A percentile compares a stretch with the other conserved stretches of the same genome.
Conservation (phyloP, 805 yeast genomes). For the Zygosaccharomyces bailii region DNA sequence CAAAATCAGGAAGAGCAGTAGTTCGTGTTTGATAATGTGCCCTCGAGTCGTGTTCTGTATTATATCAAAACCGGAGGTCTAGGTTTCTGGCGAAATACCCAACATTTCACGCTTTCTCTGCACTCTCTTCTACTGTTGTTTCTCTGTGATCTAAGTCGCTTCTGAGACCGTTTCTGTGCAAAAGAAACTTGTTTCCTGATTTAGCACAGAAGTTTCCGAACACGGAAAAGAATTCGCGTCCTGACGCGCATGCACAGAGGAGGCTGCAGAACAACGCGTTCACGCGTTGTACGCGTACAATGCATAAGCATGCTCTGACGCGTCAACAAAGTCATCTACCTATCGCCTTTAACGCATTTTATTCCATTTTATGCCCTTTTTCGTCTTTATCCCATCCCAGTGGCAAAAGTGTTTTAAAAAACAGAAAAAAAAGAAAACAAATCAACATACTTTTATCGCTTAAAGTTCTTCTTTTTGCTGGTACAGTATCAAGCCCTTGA, state of each 20-base stretch:
- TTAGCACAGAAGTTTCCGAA: not conserved
- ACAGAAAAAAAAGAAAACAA: not conserved
- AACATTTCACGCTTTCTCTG: not conserved
- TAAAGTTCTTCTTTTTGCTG: not conserved
- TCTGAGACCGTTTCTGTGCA: not conserved
- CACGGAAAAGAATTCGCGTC: not conserved
- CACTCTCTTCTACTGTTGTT: not conserved
- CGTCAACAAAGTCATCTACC: not conserved
- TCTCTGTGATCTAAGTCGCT: not conserved
- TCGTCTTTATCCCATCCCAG: not conserved
- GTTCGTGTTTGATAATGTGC: slow-evolving; percentile 1
- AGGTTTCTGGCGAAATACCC: not conserved
- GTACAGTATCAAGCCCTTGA: not conserved
- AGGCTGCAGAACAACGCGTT: not conserved
- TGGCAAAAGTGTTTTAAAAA: not conserved
- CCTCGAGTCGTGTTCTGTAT: not conserved
- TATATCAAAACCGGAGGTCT: not conserved
- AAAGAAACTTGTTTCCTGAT: not conserved
- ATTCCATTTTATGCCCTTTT: not conserved
- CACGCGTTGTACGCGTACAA: not conserved
- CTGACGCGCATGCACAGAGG: not conserved
- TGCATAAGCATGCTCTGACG: not conserved
- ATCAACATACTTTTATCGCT: not conserved
- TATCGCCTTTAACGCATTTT: not conserved
- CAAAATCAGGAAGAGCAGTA: not conserved